Base-by-base conservation (phyloP, 164 flowering plant genomes). In the Magnolia sinica region DNA sequence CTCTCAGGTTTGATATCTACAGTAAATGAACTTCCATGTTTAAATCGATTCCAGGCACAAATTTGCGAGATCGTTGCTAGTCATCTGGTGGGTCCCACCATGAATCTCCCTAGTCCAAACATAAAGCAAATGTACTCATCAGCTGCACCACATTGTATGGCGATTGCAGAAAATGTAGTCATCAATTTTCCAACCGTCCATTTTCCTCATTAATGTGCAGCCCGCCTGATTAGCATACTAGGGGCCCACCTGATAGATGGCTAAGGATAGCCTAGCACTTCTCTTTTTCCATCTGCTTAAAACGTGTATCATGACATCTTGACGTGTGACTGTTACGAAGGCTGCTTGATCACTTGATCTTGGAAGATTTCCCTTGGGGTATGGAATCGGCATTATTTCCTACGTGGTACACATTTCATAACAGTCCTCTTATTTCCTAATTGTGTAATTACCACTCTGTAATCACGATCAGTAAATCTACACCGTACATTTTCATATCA, bases 351-450 rank as follows among this genome's bases (percentile, higher is more conserved):
- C 72, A 3, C 91, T 92, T 68, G 94, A 91, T 68, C 50, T 85
- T 2, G 97, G 97, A 71, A 88, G 97, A 80, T 74, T 91, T 51
- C 85, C 73, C 73, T 88, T 89, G 2, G 97, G 97, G 78, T 91
- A 81, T 79, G 95, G 97, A 64, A 89, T 89, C 29, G 97, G 97
- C 49, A 76, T 90, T 63, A 83, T 88, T 83, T 92, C 97, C 31
- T 92, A 82, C 73, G 95, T 91, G 92, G 95, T 90, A 87, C 68
- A 23, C 71, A 22, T 70, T 50, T 3, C 61, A 19, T 18, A 8
- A 49, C 14, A 27, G 27, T 49, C 8, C 6, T 19, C 45, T 22
- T 20, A 49, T 19, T 45, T 19, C 19, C 2, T 1, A 19, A 49
- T 13, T 68, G 71, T 8, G 0, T 10, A n/a, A n/a, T 64, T 19